These are phyloP conservation scores for Saccharomyces kudriavzevii DNA, from an alignment of 805 yeast species.

Conservation along the genomic window DNA sequence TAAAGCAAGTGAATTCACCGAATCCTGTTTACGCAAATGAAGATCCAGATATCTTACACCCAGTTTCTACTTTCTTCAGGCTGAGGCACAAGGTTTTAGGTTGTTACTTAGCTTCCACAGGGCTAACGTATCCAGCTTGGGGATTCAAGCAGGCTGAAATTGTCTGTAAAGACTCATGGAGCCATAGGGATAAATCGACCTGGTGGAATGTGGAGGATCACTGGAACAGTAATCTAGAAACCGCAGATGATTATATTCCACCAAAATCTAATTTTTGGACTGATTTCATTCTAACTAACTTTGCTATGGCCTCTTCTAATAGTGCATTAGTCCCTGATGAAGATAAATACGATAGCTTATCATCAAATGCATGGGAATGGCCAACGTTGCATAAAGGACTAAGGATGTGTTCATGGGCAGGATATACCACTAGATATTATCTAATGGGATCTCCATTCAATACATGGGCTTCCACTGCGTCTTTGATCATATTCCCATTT, in stretches of 20 bases:
- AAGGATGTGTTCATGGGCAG: slow-evolving; percentile 68
- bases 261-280: slow-evolving; percentile 73
- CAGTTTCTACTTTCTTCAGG: slow-evolving; percentile 77
- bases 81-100: slow-evolving; percentile 58
- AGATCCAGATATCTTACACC: slow-evolving; percentile 53
- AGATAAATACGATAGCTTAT: slow-evolving; percentile 63
- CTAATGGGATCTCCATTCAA: slow-evolving; percentile 71
- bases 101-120: slow-evolving; percentile 83
- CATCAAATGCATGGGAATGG: slow-evolving; percentile 83
- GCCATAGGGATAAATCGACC: slow-evolving; percentile 67
- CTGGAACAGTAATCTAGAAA: slow-evolving; percentile 48
- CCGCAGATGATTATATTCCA: slow-evolving; percentile 38
- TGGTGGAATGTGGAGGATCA: slow-evolving; percentile 85
- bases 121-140: slow-evolving; percentile 83
- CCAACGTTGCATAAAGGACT: slow-evolving; percentile 71
- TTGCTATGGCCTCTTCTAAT: slow-evolving; percentile 84
- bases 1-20: slow-evolving; percentile 43
- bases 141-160: slow-evolving; percentile 98
- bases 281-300: slow-evolving; percentile 65
- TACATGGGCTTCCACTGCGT: slow-evolving; percentile 64
- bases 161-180: slow-evolving; percentile 63
- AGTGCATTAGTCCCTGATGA: slow-evolving; percentile 73
- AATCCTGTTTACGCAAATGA: slow-evolving; percentile 32
- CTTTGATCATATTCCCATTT: slow-evolving; percentile 44
- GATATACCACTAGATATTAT: slow-evolving; percentile 51